phyloP scores from a whole-genome alignment of 345 rosid genomes.

The Brassica rapa region DNA sequence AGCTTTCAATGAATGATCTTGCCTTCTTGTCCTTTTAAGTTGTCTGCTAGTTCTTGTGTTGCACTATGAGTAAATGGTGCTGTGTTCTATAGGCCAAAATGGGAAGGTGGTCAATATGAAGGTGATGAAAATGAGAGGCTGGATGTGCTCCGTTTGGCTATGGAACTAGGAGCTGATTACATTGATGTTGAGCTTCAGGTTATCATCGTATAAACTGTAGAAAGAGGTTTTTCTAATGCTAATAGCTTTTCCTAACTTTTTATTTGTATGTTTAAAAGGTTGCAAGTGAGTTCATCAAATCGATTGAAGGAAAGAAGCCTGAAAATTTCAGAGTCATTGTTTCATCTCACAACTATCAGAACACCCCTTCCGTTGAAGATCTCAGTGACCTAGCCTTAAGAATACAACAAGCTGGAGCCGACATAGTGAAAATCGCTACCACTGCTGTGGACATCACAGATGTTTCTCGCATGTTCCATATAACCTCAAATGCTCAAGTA shows the following conservation, averaged over 20 bases:
- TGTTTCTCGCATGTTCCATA: slow-evolving; percentile 83
- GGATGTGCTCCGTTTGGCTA: slow-evolving; percentile 72
- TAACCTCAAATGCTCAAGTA: slow-evolving; percentile 81
- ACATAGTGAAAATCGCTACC: slow-evolving; percentile 90
- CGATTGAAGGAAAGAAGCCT: slow-evolving; percentile 63
- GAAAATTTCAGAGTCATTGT: slow-evolving; percentile 71
- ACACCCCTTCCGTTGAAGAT: slow-evolving; percentile 80
- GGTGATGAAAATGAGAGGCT: slow-evolving; percentile 74
- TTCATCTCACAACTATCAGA: slow-evolving; percentile 86
- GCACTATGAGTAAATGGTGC: background rate
- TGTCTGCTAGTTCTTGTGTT: background rate
- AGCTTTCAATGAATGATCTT: background rate
- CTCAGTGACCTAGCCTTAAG: slow-evolving; percentile 72
- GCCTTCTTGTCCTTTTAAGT: background rate
- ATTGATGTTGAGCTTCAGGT: slow-evolving; percentile 97
- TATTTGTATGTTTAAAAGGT: slow-evolving; percentile 45
- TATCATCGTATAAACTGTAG: slow-evolving; percentile 5
- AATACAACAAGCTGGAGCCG: slow-evolving; percentile 80
- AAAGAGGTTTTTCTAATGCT: background rate
- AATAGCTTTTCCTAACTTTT: background rate
- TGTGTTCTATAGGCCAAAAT: slow-evolving; percentile 59
- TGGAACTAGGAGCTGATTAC: slow-evolving; percentile 94
- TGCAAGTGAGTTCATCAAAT: slow-evolving; percentile 64
- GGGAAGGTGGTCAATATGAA: slow-evolving; percentile 95
- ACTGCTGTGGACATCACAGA: slow-evolving; percentile 85